Conservation (phyloP, 1,284 basidiomycete species). For the Ganoderma meredithae region DNA sequence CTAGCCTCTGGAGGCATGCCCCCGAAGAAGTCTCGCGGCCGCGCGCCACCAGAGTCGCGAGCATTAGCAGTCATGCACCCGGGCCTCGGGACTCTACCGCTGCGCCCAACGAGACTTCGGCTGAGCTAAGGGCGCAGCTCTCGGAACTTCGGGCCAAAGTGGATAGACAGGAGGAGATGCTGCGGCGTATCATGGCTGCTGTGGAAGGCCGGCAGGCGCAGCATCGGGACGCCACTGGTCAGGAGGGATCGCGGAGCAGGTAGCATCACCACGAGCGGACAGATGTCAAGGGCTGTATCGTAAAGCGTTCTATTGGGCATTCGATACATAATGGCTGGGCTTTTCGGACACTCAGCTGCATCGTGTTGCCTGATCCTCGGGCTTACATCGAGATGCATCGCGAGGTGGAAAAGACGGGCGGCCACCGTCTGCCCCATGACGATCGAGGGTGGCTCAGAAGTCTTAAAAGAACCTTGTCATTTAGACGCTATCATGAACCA, state of each 20-base stretch:
- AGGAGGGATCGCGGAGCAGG: slow-evolving; percentile 25
- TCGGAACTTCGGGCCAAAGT: slow-evolving; percentile 58
- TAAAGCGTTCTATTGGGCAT: background rate
- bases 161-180: slow-evolving; percentile 61
- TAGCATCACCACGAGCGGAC: slow-evolving; percentile 17
- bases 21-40: slow-evolving; percentile 33
- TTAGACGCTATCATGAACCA: background rate
- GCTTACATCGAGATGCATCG: background rate
- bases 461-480: background rate
- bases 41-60: slow-evolving; percentile 29
- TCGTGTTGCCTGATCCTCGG: background rate
- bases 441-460: background rate
- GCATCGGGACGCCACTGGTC: slow-evolving; percentile 5
- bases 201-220: slow-evolving; percentile 41
- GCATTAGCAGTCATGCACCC: slow-evolving; percentile 13
- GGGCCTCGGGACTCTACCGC: background rate
- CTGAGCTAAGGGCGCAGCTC: slow-evolving; percentile 68
- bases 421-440: background rate
- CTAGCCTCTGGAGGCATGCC: slow-evolving; percentile 34
- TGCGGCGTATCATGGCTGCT: slow-evolving; percentile 51
- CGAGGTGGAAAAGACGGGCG: background rate
- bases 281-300: background rate
- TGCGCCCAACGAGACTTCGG: slow-evolving; percentile 10
- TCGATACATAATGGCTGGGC: background rate
- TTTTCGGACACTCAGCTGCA: background rate